phyloP scores from a whole-genome alignment of 441 rosid species.

The Erodium chrysanthum region DNA sequence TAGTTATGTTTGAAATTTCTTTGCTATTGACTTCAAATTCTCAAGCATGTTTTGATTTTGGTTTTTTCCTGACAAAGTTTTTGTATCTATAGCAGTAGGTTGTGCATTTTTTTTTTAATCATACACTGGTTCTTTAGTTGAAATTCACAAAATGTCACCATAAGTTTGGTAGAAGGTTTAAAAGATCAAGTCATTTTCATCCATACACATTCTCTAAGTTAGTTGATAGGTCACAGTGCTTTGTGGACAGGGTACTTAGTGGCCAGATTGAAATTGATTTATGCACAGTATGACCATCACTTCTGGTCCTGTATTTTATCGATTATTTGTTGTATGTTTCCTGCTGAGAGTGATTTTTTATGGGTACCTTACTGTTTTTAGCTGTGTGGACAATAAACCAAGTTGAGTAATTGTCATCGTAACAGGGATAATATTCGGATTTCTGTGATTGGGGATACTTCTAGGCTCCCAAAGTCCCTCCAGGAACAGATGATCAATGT shows the following conservation, averaged over 20 bases:
- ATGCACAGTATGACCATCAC: not conserved
- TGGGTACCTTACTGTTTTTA: too few species aligned
- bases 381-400: too few species aligned
- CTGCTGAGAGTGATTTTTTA: not conserved
- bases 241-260: not conserved
- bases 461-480: conserved; percentile 44
- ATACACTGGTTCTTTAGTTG: not conserved
- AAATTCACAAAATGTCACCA: not conserved
- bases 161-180: not conserved
- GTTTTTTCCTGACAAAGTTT: not conserved
- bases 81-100: not conserved
- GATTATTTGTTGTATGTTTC: not conserved
- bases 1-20: not conserved
- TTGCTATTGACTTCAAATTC: not conserved
- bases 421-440: conserved; percentile 38
- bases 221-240: not conserved
- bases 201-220: not conserved
- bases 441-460: conserved; percentile 58
- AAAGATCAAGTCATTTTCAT: not conserved
- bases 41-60: not conserved
- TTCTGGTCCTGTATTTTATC: not conserved
- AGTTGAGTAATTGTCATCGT: not conserved
- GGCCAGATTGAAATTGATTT: not conserved
- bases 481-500: conserved; percentile 26
- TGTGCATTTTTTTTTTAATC: not conserved